Evolutionary conservation across 2,329 filamentous ascomycete species (phyloP).

Genomic region (Zasmidium citrigriseum): DNA sequence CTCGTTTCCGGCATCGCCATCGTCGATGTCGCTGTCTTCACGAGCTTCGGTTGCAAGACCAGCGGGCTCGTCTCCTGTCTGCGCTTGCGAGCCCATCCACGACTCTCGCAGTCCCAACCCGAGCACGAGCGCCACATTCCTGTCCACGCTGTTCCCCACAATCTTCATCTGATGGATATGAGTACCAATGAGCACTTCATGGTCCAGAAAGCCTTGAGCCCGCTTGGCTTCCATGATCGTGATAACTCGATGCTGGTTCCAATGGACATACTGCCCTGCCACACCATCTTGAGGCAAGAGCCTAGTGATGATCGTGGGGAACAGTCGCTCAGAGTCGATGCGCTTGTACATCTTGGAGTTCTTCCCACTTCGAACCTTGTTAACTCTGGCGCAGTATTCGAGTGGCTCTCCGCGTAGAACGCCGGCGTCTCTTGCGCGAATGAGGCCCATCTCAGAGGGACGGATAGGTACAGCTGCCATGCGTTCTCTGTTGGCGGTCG

Average conservation of each 20-base stretch:
- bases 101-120: constrained; percentile 66
- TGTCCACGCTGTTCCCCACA: constrained; percentile 75
- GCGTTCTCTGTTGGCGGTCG: constrained; percentile 44
- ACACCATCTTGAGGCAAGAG: constrained; percentile 56
- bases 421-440: constrained; percentile 30
- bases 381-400: constrained; percentile 22
- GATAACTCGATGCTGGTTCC: constrained; percentile 62
- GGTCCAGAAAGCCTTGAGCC: constrained; percentile 69
- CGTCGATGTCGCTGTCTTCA: background rate
- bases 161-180: constrained; percentile 61
- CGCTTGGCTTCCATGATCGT: constrained; percentile 68
- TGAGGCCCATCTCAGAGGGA: constrained; percentile 41
- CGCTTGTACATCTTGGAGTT: constrained; percentile 50
- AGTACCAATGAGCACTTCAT: constrained; percentile 68
- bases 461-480: constrained; percentile 61
- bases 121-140: constrained; percentile 66
- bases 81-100: constrained; percentile 38
- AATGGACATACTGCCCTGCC: constrained; percentile 62
- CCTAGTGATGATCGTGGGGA: constrained; percentile 65
- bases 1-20: background rate
- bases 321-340: constrained; percentile 53
- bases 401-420: constrained; percentile 30
- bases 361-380: constrained; percentile 22
- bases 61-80: background rate
- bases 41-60: background rate